phyloP scores from a whole-genome alignment of 2,329 filamentous ascomycete genomes.

The Metarhizium rileyi region DNA sequence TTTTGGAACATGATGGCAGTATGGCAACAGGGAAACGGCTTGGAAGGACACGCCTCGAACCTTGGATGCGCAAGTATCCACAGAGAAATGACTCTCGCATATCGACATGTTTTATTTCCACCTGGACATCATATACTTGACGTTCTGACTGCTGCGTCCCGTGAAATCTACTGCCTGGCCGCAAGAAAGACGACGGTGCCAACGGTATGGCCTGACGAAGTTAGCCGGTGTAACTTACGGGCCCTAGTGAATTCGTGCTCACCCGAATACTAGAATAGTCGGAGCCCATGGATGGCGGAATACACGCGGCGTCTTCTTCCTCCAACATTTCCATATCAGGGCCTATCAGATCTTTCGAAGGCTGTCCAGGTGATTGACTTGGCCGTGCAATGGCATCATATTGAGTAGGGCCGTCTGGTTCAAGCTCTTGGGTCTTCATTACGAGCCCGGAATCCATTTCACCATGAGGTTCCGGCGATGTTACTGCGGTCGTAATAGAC shows the following conservation, averaged over 20 bases:
- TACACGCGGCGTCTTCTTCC: conserved; percentile 15
- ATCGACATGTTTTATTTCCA: conserved; percentile 94
- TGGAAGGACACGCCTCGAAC: conserved; percentile 30
- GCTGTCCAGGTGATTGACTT: conserved; percentile 2
- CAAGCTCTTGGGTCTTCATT: conserved; percentile 23
- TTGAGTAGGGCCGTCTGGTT: conserved; percentile 6
- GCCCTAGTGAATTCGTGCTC: conserved; percentile 8
- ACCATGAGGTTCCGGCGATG: conserved; percentile 23
- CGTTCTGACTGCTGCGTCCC: conserved; percentile 91
- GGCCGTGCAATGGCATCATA: not conserved
- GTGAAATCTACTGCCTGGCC: conserved; percentile 77
- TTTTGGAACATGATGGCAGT: not conserved
- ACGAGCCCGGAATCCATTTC: conserved; percentile 16
- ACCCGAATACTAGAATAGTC: conserved; percentile 28
- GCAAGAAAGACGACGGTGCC: conserved; percentile 77
- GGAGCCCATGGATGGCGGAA: conserved; percentile 27
- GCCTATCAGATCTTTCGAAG: conserved; percentile 17
- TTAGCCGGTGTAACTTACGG: conserved; percentile 8
- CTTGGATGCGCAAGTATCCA: conserved; percentile 92
- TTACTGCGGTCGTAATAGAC: conserved; percentile 22
- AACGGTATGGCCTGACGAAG: conserved; percentile 55
- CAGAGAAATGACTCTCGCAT: conserved; percentile 90
- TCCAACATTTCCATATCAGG: conserved; percentile 14
- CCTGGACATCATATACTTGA: conserved; percentile 89
- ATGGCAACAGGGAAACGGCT: not conserved